Conservation (phyloP, 345 rosid species). For the Mallotus nudiflorus region DNA sequence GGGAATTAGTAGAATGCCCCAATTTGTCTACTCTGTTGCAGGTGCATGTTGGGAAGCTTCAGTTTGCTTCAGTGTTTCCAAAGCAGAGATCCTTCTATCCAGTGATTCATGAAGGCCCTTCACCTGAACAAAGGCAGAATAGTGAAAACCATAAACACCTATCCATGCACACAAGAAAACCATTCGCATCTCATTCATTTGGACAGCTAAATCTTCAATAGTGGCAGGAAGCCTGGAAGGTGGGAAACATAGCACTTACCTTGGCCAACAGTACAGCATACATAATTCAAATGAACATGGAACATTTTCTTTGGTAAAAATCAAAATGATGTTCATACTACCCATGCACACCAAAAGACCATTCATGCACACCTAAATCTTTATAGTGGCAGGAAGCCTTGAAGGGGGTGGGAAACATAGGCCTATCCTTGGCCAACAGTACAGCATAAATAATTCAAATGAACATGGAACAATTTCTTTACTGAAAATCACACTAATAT, state of each 20-base stretch:
- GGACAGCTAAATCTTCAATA: not conserved
- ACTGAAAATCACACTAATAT: not conserved
- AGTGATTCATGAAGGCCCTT: slow-evolving; percentile 64
- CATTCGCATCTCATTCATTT: not conserved
- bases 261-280: not conserved
- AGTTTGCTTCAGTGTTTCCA: slow-evolving; percentile 77
- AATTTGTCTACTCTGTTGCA: slow-evolving; percentile 50
- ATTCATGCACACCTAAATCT: not conserved
- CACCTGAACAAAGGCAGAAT: slow-evolving; percentile 38
- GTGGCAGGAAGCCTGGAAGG: not conserved
- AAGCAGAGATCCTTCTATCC: slow-evolving; percentile 63
- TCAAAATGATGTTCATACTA: no score
- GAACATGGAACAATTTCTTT: not conserved
- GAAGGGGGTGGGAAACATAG: not conserved
- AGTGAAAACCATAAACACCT: not conserved
- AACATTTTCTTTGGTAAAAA: not conserved
- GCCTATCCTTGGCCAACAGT: not conserved
- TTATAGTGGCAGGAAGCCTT: not conserved
- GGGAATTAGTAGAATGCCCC: slow-evolving; percentile 11
- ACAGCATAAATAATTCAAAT: not conserved
- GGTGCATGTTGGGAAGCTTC: slow-evolving; percentile 62
- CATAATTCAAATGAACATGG: not conserved
- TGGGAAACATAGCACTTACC: not conserved
- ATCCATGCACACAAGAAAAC: not conserved
- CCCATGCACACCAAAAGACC: not conserved